These are phyloP conservation scores for Flammula alnicola DNA, from an alignment of 1,284 basidiomycete species.

Conservation along the genomic window DNA sequence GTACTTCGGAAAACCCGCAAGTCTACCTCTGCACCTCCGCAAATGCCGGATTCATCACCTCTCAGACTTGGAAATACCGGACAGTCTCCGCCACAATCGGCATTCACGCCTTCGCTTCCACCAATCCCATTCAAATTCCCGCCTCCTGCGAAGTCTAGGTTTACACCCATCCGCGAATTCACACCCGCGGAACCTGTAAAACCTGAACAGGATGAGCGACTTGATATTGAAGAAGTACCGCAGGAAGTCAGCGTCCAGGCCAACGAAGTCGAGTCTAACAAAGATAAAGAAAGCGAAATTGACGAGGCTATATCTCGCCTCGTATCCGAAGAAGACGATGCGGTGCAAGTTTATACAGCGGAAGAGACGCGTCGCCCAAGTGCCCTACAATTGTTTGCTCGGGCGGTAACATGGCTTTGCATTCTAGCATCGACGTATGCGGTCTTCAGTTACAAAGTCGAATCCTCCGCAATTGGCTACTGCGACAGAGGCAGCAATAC, in stretches of 20 bases:
- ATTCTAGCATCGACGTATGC: conserved; percentile 44
- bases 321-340: conserved; percentile 15
- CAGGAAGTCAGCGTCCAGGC: neutral
- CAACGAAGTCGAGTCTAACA: conserved; percentile 5
- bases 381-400: conserved; percentile 13
- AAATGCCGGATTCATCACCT: conserved; percentile 51
- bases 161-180: conserved; percentile 23
- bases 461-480: conserved; percentile 80
- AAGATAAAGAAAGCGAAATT: conserved; percentile 18
- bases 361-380: conserved; percentile 19
- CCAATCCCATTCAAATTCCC: conserved; percentile 28
- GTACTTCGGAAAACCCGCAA: conserved; percentile 61
- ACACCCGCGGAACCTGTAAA: conserved; percentile 19
- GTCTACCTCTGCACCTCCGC: conserved; percentile 74
- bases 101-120: conserved; percentile 64
- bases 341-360: conserved; percentile 4
- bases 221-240: neutral
- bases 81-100: conserved; percentile 47
- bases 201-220: conserved; percentile 8
- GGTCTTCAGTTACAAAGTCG: conserved; percentile 59
- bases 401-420: conserved; percentile 30
- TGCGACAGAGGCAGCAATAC: conserved; percentile 73
- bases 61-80: conserved; percentile 25
- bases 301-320: conserved; percentile 20
- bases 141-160: conserved; percentile 17